phyloP scores from a whole-genome alignment of 352 stramenopile genomes.

The Globisporangium takayamanum region DNA sequence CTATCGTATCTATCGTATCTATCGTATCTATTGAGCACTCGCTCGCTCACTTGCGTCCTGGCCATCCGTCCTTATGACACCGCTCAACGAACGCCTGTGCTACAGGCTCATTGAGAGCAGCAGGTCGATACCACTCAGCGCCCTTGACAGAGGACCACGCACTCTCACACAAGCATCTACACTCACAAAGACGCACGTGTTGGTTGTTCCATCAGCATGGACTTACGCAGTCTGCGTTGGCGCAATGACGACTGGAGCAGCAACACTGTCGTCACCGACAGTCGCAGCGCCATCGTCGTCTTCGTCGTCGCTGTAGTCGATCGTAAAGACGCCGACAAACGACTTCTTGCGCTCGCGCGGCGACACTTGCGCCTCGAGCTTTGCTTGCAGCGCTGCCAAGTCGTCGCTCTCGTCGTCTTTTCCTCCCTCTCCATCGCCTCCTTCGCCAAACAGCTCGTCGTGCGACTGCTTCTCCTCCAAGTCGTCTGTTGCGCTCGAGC shows the following conservation, averaged over 20 bases:
- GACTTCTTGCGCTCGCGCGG: conserved; percentile 26
- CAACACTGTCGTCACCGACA: neutral
- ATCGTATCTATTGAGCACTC: neutral
- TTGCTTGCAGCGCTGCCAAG: conserved; percentile 20
- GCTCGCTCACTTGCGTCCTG: neutral
- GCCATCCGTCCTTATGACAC: neutral
- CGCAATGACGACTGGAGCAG: neutral
- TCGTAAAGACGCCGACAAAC: conserved; percentile 75
- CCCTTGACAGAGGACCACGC: neutral
- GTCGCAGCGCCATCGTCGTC: conserved; percentile 25
- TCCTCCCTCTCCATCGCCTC: neutral
- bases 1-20: neutral
- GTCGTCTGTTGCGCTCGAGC: conserved; percentile 43
- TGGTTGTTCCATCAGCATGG: neutral
- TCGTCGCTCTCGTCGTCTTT: neutral
- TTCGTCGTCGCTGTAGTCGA: conserved; percentile 77
- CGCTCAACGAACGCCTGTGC: too few species aligned
- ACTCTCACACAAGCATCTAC: neutral
- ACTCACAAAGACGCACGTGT: neutral
- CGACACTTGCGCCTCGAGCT: conserved; percentile 10
- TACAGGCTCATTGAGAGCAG: too few species aligned
- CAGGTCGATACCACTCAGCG: too few species aligned
- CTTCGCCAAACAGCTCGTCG: conserved; percentile 5
- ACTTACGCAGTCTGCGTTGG: conserved; percentile 7
- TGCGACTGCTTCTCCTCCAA: conserved; percentile 27